Conservation (phyloP, 345 rosid species). For the sweet orange (Citrus sinensis) region DNA sequence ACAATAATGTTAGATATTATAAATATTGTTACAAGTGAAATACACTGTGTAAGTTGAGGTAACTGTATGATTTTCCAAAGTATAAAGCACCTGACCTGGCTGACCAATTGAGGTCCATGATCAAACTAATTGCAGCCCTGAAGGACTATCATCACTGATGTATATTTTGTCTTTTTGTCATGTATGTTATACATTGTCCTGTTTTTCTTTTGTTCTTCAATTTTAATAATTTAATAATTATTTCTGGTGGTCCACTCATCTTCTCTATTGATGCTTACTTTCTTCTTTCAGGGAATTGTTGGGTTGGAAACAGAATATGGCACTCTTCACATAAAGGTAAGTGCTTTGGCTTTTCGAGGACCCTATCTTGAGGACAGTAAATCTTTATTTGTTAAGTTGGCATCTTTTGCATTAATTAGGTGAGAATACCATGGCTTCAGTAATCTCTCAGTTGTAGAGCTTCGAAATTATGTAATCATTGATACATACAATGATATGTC, state of each 20-base stretch:
- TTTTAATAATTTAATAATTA: background rate
- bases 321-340: conserved; percentile 75
- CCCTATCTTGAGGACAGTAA: background rate
- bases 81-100: background rate
- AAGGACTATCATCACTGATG: background rate
- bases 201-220: background rate
- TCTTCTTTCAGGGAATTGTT: conserved; percentile 63
- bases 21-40: background rate
- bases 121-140: background rate
- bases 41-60: background rate
- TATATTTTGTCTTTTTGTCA: background rate
- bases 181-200: background rate
- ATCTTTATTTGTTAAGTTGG: background rate
- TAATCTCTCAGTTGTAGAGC: background rate
- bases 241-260: background rate
- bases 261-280: conserved; percentile 6
- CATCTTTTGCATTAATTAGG: background rate
- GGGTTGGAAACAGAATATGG: conserved; percentile 82
- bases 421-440: background rate
- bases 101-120: background rate
- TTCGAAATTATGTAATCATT: background rate
- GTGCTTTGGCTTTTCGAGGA: conserved; percentile 14
- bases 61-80: background rate
- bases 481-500: background rate
- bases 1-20: background rate